Evolutionary conservation across 2,329 filamentous ascomycete genomes (phyloP).

Genomic region (Westerdykella ornata): DNA sequence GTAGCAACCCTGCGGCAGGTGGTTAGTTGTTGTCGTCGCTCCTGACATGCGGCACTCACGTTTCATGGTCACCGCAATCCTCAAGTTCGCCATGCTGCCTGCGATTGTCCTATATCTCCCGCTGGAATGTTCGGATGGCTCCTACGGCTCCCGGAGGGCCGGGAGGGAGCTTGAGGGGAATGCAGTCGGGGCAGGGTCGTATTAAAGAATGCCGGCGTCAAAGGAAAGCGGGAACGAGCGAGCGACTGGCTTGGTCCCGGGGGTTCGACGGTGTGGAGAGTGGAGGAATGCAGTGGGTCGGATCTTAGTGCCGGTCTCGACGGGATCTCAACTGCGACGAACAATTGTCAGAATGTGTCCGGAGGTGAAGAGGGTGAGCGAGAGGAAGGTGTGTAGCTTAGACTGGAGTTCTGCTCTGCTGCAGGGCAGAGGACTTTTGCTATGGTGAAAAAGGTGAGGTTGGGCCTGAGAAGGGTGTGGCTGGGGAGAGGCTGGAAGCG

Average conservation of each 20-base stretch:
- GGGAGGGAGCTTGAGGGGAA: constrained; percentile 28
- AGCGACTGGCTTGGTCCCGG: constrained; percentile 18
- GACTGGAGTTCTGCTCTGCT: constrained; percentile 24
- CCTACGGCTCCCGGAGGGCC: constrained; percentile 41
- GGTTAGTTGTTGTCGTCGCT: constrained; percentile 14
- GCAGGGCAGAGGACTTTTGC: constrained; percentile 29
- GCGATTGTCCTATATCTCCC: constrained; percentile 18
- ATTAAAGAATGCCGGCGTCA: constrained; percentile 8
- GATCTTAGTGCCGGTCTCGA: constrained; percentile 15
- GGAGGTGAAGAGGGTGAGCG: constrained; percentile 13
- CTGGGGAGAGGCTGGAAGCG: constrained; percentile 24
- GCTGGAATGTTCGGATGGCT: constrained; percentile 18
- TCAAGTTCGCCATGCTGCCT: constrained; percentile 43
- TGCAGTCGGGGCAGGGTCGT: constrained; percentile 24
- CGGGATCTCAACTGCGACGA: constrained; percentile 29
- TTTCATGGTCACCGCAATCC: constrained; percentile 48
- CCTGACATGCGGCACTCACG: constrained; percentile 27
- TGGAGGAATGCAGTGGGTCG: constrained; percentile 12
- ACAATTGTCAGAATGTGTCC: constrained; percentile 28
- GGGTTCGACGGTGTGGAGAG: constrained; percentile 9
- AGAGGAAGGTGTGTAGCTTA: constrained; percentile 29
- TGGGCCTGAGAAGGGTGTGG: constrained; percentile 20
- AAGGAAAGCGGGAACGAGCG: constrained; percentile 15
- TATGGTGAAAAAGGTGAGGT: constrained; percentile 28
- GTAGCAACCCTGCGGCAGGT: constrained; percentile 47